Evolutionary conservation across 495 filamentous ascomycete genomes (phyloP), one percentile per base, ranked within the genome.

Genomic region (Tetracladium marchalianum): DNA sequence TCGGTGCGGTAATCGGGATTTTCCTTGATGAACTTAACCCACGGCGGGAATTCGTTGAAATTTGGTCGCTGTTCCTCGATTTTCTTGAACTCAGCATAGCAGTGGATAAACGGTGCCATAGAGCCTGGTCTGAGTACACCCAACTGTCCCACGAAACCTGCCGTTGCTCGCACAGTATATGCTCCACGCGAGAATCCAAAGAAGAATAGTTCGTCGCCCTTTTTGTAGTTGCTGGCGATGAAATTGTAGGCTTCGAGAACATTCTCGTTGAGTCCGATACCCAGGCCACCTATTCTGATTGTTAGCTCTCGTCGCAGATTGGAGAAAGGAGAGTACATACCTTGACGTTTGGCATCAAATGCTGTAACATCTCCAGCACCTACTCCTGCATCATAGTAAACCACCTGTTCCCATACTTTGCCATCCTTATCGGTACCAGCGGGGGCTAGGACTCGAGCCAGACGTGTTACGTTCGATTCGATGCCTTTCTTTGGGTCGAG

Each of bases 131-230:
- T 27, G 22, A 27, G 22, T 27, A 27, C 22, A 7, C 22, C 22
- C 22, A 27, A 27, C 7, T 27, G 22, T 27, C 33, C 22, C n/a
- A 58, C 49, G 48, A 58, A 47, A 15, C 50, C 50, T 11, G 56
- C 56, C 32, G 85, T 75, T 34, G 73, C 77, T 41, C 84, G 68
- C 2, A 77, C 81, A 0, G 82, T 86, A 55, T 81, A 88, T 11
- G 82, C 82, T 9, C 84, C 82, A 9, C 84, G 72, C 34, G 80
- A 84, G 63, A 87, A 88, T 9, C 83, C 84, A 34, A 85, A 52
- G 15, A 88, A 67, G 48, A 85, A 68, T 35, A 87, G 84, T 51
- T 87, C 80, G 56, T 87, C 84, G 6, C 79, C 79, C 27, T 75
- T 70, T 24, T 71, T 62, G 51, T 80, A 85, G 65, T 88, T 88